phyloP scores from a whole-genome alignment of 1,284 basidiomycete species.

The Sporisorium sorghi region DNA sequence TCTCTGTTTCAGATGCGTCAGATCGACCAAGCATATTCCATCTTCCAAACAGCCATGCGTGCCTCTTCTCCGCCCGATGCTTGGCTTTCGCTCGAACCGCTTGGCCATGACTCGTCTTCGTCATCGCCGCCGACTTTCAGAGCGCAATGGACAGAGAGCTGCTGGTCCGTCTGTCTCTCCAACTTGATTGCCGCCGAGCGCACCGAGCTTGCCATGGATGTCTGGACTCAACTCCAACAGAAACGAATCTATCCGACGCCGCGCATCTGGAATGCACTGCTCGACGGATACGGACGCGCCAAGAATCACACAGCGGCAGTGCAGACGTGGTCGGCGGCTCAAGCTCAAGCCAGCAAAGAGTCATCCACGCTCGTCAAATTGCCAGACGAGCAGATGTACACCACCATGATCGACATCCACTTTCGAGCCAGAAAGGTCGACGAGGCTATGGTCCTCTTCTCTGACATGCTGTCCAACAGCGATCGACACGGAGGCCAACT shows the following conservation, averaged over 20 bases:
- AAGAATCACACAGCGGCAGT: slow-evolving; percentile 42
- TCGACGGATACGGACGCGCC: slow-evolving; percentile 56
- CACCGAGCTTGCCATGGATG: slow-evolving; percentile 50
- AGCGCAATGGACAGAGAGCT: slow-evolving; percentile 55
- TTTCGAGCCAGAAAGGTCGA: slow-evolving; percentile 36
- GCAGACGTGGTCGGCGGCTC: slow-evolving; percentile 50
- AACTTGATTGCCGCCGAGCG: slow-evolving; percentile 46
- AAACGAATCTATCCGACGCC: slow-evolving; percentile 29
- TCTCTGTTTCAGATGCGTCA: slow-evolving; percentile 47
- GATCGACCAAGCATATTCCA: slow-evolving; percentile 20
- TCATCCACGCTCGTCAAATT: not conserved
- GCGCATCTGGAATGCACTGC: slow-evolving; percentile 54
- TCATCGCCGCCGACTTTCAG: not conserved
- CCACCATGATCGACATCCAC: slow-evolving; percentile 58
- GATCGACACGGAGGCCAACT: slow-evolving; percentile 19
- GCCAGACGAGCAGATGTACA: slow-evolving; percentile 55
- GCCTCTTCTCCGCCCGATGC: slow-evolving; percentile 20
- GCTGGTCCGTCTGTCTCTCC: slow-evolving; percentile 55
- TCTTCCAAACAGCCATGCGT: slow-evolving; percentile 51
- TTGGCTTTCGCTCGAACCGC: slow-evolving; percentile 15
- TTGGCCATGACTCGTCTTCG: not conserved
- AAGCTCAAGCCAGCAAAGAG: slow-evolving; percentile 2
- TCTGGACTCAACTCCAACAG: slow-evolving; percentile 45
- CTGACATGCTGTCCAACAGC: slow-evolving; percentile 29
- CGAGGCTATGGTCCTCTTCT: slow-evolving; percentile 49